Conservation (phyloP, 2,329 filamentous ascomycete genomes). For the Hymenoscyphus scutula region DNA sequence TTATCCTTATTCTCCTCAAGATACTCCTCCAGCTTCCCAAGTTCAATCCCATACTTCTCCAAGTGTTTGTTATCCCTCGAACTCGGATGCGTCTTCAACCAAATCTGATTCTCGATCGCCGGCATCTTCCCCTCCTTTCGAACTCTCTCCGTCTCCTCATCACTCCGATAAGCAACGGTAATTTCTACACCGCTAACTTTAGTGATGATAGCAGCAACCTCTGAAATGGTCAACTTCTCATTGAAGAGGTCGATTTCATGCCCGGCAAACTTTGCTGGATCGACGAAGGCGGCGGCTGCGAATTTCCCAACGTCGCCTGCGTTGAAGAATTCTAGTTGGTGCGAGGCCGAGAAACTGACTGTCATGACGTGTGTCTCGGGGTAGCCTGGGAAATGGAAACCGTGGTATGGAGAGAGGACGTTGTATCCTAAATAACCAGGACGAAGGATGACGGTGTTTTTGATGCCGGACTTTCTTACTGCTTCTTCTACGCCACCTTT, state of each 20-base stretch:
- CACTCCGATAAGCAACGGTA: neutral
- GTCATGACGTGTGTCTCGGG: slow-evolving; percentile 1
- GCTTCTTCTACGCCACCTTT: slow-evolving; percentile 18
- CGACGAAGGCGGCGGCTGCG: slow-evolving; percentile 18
- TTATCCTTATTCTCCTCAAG: slow-evolving; percentile 5
- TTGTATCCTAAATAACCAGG: slow-evolving; percentile 15
- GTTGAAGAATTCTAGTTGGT: slow-evolving; percentile 9
- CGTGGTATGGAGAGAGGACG: slow-evolving; percentile 11
- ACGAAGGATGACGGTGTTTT: slow-evolving; percentile 19
- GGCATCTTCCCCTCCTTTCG: slow-evolving; percentile 1
- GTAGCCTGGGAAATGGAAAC: slow-evolving; percentile 12
- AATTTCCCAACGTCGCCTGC: slow-evolving; percentile 20
- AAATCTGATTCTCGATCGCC: slow-evolving; percentile 9
- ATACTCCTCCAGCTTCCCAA: slow-evolving; percentile 4
- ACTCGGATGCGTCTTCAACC: neutral
- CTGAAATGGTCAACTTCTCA: slow-evolving; percentile 7
- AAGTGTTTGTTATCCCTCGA: neutral
- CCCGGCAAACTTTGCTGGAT: slow-evolving; percentile 19
- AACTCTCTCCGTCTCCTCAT: slow-evolving; percentile 9
- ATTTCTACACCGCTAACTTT: slow-evolving; percentile 36
- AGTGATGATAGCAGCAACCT: slow-evolving; percentile 31
- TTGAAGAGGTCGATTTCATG: slow-evolving; percentile 4
- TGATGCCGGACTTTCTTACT: slow-evolving; percentile 14
- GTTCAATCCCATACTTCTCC: slow-evolving; percentile 11
- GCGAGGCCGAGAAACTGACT: slow-evolving; percentile 1